Evolutionary conservation across 176 grass and related monocot genomes (phyloP).

Genomic region (Metroxylon sagu): DNA sequence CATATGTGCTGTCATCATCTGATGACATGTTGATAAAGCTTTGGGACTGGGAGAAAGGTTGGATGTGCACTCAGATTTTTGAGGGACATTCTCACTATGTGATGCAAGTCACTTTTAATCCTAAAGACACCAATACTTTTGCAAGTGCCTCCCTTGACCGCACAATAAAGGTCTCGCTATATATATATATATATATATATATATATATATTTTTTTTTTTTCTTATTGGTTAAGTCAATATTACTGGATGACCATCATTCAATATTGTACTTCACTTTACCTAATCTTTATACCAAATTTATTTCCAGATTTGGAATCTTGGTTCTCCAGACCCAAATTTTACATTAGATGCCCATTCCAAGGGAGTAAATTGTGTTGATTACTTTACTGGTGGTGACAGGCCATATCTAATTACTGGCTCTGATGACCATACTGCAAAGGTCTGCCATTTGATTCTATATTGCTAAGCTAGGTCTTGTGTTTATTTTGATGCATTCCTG

Average conservation of each 20-base stretch:
- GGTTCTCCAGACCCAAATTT: conserved; percentile 69
- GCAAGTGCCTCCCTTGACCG: conserved; percentile 98
- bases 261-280: too few relatives aligned
- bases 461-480: too few relatives aligned
- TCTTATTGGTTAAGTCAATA: too few relatives aligned
- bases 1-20: conserved; percentile 93
- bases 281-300: too few relatives aligned
- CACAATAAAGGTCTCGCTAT: conserved; percentile 62
- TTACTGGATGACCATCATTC: too few relatives aligned
- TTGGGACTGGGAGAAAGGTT: conserved; percentile 99
- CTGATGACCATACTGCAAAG: conserved; percentile 70
- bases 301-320: conserved; percentile 67
- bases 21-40: conserved; percentile 99
- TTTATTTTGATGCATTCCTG: too few relatives aligned
- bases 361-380: conserved; percentile 75
- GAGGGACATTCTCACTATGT: conserved; percentile 99
- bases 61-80: conserved; percentile 99
- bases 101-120: conserved; percentile 98
- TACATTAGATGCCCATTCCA: conserved; percentile 59
- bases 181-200: neutral
- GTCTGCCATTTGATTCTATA: conserved; percentile 1
- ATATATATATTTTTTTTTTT: neutral
- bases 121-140: conserved; percentile 96
- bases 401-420: conserved; percentile 38
- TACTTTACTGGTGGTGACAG: conserved; percentile 49